These are phyloP conservation scores for Bolboschoenus planiculmis DNA, from an alignment of 176 grass and related monocot genomes.

Conservation along the genomic window DNA sequence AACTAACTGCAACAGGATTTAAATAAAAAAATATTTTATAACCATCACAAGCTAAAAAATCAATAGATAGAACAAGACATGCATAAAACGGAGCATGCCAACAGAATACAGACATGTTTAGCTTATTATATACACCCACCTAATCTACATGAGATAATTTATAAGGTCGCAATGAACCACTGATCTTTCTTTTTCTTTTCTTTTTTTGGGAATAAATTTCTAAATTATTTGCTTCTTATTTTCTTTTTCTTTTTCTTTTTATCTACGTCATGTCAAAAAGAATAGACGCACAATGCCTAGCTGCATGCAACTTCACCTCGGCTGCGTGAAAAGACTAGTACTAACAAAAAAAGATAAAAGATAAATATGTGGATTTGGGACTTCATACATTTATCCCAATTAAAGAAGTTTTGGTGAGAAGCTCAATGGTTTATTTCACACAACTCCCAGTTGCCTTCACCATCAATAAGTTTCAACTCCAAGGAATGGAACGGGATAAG, in stretches of 20 bases:
- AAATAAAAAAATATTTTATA: not conserved
- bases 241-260: conserved; percentile 19
- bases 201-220: not conserved
- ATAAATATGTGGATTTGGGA: not conserved
- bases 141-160: conserved; percentile 7
- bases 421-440: conserved; percentile 57
- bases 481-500: conserved; percentile 85
- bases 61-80: conserved; percentile 12
- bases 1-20: not conserved
- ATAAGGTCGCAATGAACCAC: not conserved
- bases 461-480: conserved; percentile 90
- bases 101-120: not conserved
- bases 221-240: conserved; percentile 2
- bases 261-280: conserved; percentile 8
- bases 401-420: not conserved
- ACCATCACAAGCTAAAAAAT: not conserved
- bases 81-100: conserved; percentile 12
- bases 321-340: not conserved
- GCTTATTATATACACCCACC: conserved; percentile 21
- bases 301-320: conserved; percentile 12
- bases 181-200: not conserved
- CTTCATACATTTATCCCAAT: conserved; percentile 3
- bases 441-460: conserved; percentile 90
- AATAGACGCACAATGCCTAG: conserved; percentile 15
- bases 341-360: conserved; percentile 22